Base-by-base conservation (phyloP, 1,284 basidiomycete genomes). In the Omphalotus olearius region DNA sequence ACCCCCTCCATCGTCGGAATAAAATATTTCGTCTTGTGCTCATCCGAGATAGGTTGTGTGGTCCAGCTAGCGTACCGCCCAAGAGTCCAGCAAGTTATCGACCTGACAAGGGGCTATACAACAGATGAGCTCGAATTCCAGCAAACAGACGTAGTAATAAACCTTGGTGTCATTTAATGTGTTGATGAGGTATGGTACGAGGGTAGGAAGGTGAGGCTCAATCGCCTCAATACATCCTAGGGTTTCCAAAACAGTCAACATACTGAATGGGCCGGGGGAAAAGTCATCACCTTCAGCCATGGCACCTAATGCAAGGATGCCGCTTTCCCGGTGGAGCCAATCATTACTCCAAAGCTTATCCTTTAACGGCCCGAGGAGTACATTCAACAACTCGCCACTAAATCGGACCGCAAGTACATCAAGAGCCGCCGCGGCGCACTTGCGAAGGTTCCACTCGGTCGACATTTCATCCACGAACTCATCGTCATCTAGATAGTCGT, bases 61-160 rank as follows among this genome's bases (percentile, higher is more conserved):
- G 90, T 93, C 97, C 97, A 99, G 64, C 88, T 91, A 35, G 96
- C 93, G 70, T 99, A 99, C 45, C 97, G 86, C n/a, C 96, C 95
- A 13, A 99, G 78, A 0, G 96, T 98, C 97, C 97, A 99, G 69
- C 97, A 99, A 14, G 96, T 94, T 67, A 99, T 99, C 11, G 95
- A 98, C 49, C 97, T 88, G 6, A 99, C 93, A 28, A 99, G 83
- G 30, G 97, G 96, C 89, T 94, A 63, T 6, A 52, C 41, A n/a
- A 38, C 30, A 7, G 38, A 23, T 26, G 18, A 56, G 37, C 9
- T 11, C 30, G 28, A 18, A 16, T 7, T 25, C 17, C 56, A 18
- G 57, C 41, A 50, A 37, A 53, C 49, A 30, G 55, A 44, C 23
- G 36, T 33, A 37, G 37, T 30, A 47, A 60, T 69, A 47, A 60